phyloP scores from a whole-genome alignment of 257 asterid species.

The Galeopsis tetrahit region DNA sequence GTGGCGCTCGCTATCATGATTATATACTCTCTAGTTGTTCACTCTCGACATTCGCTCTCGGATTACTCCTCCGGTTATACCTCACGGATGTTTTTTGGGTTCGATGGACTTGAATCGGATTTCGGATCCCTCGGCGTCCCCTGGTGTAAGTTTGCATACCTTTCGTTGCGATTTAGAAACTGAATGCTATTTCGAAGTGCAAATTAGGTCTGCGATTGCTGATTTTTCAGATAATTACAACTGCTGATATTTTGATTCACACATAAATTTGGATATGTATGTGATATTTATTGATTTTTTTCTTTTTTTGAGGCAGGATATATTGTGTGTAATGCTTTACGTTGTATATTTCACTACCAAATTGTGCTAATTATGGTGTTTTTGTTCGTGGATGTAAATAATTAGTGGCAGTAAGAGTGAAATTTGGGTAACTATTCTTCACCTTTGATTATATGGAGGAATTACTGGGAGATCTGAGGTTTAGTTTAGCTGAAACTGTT shows the following conservation, averaged over 20 bases:
- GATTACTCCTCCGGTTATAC: conserved; percentile 61
- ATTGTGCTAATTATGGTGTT: conserved; percentile 6
- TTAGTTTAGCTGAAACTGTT: conserved; percentile 3
- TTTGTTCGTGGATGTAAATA: not conserved
- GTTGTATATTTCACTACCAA: not conserved
- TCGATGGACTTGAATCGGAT: conserved; percentile 71
- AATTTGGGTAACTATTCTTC: not conserved
- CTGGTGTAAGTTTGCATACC: conserved; percentile 66
- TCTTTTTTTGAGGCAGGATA: not conserved
- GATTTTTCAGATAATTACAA: not conserved
- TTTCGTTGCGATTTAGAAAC: conserved; percentile 11
- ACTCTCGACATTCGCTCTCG: conserved; percentile 63
- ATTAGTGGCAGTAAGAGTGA: not conserved
- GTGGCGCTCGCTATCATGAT: conserved; percentile 49
- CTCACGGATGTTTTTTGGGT: conserved; percentile 66
- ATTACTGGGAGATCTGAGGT: conserved; percentile 30
- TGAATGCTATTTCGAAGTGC: not conserved
- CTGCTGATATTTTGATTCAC: not conserved
- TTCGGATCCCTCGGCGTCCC: conserved; percentile 94
- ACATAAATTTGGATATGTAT: conserved; percentile 2
- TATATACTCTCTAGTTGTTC: conserved; percentile 46
- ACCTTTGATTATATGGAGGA: not conserved
- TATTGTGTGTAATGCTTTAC: not conserved
- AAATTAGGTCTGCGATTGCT: conserved; percentile 12
- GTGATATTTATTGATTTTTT: not conserved